Evolutionary conservation across 768 basidiomycete species (phyloP).

Genomic region (Boletus tomentosulus): DNA sequence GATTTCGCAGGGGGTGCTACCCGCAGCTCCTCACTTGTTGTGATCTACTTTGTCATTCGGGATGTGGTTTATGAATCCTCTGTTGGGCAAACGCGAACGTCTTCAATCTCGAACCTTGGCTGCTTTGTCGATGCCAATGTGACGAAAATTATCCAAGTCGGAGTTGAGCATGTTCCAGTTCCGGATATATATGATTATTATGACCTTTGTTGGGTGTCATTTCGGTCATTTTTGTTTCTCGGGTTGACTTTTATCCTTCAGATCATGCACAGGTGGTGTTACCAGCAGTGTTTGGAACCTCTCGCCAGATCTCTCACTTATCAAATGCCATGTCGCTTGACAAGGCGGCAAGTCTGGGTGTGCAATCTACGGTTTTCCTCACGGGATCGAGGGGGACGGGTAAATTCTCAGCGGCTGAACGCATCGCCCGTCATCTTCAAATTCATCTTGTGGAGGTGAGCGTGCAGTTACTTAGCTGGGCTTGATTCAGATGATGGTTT

Average conservation of each 20-base stretch:
- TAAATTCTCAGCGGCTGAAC: slow-evolving; percentile 62
- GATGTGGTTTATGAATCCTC: slow-evolving; percentile 65
- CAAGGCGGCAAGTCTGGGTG: slow-evolving; percentile 52
- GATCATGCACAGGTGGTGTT: slow-evolving; percentile 9
- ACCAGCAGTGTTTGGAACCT: slow-evolving; percentile 29
- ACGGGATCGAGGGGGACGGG: slow-evolving; percentile 80
- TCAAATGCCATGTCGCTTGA: slow-evolving; percentile 55
- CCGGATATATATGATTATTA: slow-evolving; percentile 50
- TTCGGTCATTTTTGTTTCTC: neutral
- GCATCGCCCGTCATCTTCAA: slow-evolving; percentile 59
- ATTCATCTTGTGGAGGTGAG: slow-evolving; percentile 76
- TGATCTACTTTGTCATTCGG: slow-evolving; percentile 76
- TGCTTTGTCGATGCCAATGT: slow-evolving; percentile 74
- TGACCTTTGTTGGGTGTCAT: slow-evolving; percentile 42
- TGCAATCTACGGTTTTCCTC: slow-evolving; percentile 69
- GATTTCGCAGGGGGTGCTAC: slow-evolving; percentile 2
- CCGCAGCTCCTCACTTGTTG: slow-evolving; percentile 32
- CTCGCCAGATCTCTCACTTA: slow-evolving; percentile 51
- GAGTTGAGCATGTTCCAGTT: slow-evolving; percentile 63
- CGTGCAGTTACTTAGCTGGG: neutral
- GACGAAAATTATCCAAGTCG: slow-evolving; percentile 78
- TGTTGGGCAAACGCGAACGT: slow-evolving; percentile 37
- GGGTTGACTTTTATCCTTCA: slow-evolving; percentile 15
- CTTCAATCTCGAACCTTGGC: slow-evolving; percentile 67
- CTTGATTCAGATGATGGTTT: neutral